Evolutionary conservation across 371 early-diverging fungal species (phyloP).

Genomic region (Lichtheimia corymbifera): DNA sequence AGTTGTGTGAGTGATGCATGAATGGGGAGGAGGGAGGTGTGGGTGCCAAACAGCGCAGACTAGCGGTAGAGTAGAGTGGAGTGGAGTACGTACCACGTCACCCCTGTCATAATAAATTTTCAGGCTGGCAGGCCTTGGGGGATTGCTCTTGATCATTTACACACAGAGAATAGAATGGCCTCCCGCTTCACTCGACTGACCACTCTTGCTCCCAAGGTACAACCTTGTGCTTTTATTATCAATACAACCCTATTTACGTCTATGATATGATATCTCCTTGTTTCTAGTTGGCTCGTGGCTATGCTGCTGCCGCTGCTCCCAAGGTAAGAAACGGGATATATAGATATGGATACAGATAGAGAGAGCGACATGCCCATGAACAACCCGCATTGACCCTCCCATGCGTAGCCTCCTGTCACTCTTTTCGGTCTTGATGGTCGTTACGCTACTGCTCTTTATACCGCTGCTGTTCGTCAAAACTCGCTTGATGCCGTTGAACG

Average conservation of each 20-base stretch:
- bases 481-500: slow-evolving; percentile 83
- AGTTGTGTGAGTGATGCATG: neutral
- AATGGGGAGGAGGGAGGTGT: neutral
- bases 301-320: slow-evolving; percentile 51
- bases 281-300: slow-evolving; percentile 57
- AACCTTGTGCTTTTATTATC: neutral
- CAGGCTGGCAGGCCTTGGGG: neutral
- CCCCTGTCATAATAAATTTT: slow-evolving; percentile 3
- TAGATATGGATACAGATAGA: neutral
- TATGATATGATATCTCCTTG: neutral
- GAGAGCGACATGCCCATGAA: neutral
- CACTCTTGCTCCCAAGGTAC: slow-evolving; percentile 49
- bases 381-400: neutral
- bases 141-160: neutral
- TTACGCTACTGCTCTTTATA: slow-evolving; percentile 96
- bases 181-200: slow-evolving; percentile 40
- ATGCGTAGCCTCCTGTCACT: slow-evolving; percentile 75
- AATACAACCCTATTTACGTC: neutral
- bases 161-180: slow-evolving; percentile 27
- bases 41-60: too few species aligned
- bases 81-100: neutral
- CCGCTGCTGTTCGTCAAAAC: slow-evolving; percentile 89
- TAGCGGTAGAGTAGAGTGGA: too few species aligned
- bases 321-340: slow-evolving; percentile 55
- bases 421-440: slow-evolving; percentile 96